Percentiles rank a stretch among this genome's conserved stretches.
phyloP scores from a whole-genome alignment of 2,329 filamentous ascomycete genomes.

The Pyrenophora tritici-repentis region DNA sequence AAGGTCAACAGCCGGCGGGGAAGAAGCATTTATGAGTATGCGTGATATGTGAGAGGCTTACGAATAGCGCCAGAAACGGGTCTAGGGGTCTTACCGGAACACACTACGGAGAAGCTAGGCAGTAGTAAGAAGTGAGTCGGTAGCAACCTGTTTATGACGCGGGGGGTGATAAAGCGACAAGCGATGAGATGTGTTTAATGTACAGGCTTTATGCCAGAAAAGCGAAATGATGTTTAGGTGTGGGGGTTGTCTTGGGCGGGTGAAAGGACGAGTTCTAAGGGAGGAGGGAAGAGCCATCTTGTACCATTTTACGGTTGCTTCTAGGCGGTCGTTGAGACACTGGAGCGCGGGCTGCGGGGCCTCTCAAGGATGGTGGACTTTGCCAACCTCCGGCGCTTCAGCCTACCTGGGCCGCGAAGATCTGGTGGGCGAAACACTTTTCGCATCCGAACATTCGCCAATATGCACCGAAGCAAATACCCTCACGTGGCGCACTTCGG shows the following conservation, averaged over 20 bases:
- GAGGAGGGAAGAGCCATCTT: conserved; percentile 5
- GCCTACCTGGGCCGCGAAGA: conserved; percentile 16
- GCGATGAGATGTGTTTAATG: conserved; percentile 6
- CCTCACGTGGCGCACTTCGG: conserved; percentile 26
- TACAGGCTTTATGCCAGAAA: neutral
- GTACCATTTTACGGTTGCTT: conserved; percentile 3
- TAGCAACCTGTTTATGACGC: conserved; percentile 21
- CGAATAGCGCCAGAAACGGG: conserved; percentile 15
- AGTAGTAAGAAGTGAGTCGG: conserved; percentile 19
- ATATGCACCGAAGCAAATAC: neutral
- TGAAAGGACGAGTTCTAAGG: neutral
- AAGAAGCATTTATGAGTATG: conserved; percentile 16
- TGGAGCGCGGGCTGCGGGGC: conserved; percentile 12
- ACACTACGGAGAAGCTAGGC: conserved; percentile 19
- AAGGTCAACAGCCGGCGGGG: conserved; percentile 24
- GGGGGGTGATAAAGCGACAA: conserved; percentile 22
- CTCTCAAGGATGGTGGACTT: conserved; percentile 2
- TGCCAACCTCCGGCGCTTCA: conserved; percentile 6
- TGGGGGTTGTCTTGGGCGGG: neutral
- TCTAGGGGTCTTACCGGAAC: conserved; percentile 12
- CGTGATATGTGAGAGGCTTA: conserved; percentile 16
- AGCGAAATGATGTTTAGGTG: neutral
- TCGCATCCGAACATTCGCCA: conserved; percentile 17
- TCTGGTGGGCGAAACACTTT: conserved; percentile 26
- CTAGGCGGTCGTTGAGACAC: conserved; percentile 9